Evolutionary conservation across 768 basidiomycete genomes (phyloP).

Genomic region (Suillus fuscotomentosus): DNA sequence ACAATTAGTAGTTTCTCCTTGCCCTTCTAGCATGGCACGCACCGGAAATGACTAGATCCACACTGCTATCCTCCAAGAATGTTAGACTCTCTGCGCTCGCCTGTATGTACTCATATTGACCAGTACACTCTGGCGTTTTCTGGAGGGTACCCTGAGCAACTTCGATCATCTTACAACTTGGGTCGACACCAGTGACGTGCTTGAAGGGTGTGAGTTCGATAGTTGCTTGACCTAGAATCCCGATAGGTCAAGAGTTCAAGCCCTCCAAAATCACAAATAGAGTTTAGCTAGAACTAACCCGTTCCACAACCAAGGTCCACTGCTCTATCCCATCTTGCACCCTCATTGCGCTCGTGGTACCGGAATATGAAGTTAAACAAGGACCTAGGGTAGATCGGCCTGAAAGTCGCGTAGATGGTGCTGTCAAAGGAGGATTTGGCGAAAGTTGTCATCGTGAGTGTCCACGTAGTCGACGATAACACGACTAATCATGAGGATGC

Average conservation of each 20-base stretch:
- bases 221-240: conserved; percentile 64
- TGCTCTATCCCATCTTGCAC: conserved; percentile 49
- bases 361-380: conserved; percentile 63
- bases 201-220: conserved; percentile 53
- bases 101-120: conserved; percentile 33
- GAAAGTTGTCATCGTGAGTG: conserved; percentile 66
- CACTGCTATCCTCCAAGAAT: conserved; percentile 46
- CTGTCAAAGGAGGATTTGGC: conserved; percentile 70
- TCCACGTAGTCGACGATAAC: background rate
- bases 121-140: conserved; percentile 18
- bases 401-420: conserved; percentile 58
- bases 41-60: conserved; percentile 73
- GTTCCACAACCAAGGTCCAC: conserved; percentile 85
- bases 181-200: conserved; percentile 67
- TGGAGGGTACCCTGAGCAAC: conserved; percentile 37
- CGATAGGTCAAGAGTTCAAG: background rate
- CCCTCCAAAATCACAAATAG: background rate
- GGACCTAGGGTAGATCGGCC: conserved; percentile 71
- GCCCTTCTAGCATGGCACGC: conserved; percentile 13
- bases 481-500: background rate
- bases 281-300: conserved; percentile 38
- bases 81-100: conserved; percentile 54
- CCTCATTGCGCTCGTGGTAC: conserved; percentile 43
- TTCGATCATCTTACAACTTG: conserved; percentile 67
- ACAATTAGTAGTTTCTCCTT: background rate